Conservation (phyloP, 2,329 filamentous ascomycete species). For the Penicillium rolfsii region DNA sequence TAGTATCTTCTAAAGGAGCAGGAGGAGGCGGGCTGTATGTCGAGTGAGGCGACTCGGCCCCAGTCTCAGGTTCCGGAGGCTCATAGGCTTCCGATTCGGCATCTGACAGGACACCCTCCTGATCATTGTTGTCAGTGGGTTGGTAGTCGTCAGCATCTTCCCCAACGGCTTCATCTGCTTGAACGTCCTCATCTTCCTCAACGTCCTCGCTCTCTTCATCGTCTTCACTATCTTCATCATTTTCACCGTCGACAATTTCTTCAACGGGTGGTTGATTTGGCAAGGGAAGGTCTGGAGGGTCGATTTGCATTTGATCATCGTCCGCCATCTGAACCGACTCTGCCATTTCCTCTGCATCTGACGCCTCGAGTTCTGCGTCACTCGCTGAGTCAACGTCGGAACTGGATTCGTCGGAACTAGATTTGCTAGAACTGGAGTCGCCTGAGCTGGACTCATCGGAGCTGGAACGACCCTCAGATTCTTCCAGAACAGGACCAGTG, state of each 20-base stretch:
- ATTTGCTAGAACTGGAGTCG: constrained; percentile 35
- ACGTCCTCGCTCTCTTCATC: too few relatives aligned
- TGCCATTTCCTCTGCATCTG: neutral
- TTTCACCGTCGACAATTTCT: neutral
- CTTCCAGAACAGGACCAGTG: constrained; percentile 44
- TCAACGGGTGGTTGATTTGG: constrained; percentile 10
- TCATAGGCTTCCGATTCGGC: constrained; percentile 59
- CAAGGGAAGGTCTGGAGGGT: constrained; percentile 10
- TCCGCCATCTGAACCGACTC: neutral
- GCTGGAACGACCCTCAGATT: constrained; percentile 37
- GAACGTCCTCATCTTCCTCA: neutral
- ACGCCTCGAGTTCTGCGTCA: constrained; percentile 21
- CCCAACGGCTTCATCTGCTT: neutral
- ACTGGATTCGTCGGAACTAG: constrained; percentile 32
- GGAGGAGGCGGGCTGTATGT: constrained; percentile 50
- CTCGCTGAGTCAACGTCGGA: constrained; percentile 18
- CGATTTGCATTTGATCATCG: constrained; percentile 13
- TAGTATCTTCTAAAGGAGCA: constrained; percentile 39
- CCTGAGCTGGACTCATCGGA: constrained; percentile 4
- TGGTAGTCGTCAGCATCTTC: constrained; percentile 11
- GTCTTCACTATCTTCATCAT: constrained; percentile 5
- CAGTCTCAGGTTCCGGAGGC: constrained; percentile 51
- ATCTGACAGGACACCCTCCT: constrained; percentile 15
- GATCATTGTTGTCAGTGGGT: constrained; percentile 12
- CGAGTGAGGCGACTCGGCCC: constrained; percentile 32